Base-by-base conservation (phyloP, 108 stramenopile species). In the Aurantiochytrium sp. region DNA sequence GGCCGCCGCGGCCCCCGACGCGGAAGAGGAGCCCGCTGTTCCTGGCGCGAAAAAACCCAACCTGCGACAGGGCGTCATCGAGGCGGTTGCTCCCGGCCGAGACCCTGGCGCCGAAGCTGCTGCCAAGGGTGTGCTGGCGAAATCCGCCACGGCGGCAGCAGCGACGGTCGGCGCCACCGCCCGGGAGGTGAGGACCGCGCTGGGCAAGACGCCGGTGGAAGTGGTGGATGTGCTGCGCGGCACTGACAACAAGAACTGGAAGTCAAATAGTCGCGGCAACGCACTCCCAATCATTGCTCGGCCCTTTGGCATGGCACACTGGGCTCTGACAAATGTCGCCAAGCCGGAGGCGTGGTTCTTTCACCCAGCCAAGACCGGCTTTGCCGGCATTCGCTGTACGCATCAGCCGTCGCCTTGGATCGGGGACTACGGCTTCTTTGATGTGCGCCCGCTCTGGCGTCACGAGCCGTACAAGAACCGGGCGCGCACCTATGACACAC, bases 331-430 rank as follows among this genome's bases (percentile, higher is more conserved):
- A 22, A 87, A 55, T n/a, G 36, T 27, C 36, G 55, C 21, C 55
- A 37, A 30, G 21, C 45, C 8, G 59, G 59, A 65, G 27, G 15
- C 85, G 50, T 85, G 85, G 73, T 81, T 41, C 73, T 81, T 81
- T 42, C 6, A 81, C 2, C 73, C 73, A 48, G 6, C 36, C 24
- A 24, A 48, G 27, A 37, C 50, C 36, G 32, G 45, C 27, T 81
- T 81, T 48, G 73, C 73, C 39, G 73, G 73, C 1, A 81, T 81
- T 81, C 73, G 73, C 24, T 81, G 73, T 3, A 89, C 87, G 4
- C 90, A 90, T 27, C 90, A 90, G 54, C 90, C 90, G 32, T 85
- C 81, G 31, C 90, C 90, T 15, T 90, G 90, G 90, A 90, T 90
- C 36, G 68, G 86, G 4, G 90, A 90, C 73, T 90, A 90, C 37